Conservation (phyloP, 345 rosid genomes). For the Acer negundo region DNA sequence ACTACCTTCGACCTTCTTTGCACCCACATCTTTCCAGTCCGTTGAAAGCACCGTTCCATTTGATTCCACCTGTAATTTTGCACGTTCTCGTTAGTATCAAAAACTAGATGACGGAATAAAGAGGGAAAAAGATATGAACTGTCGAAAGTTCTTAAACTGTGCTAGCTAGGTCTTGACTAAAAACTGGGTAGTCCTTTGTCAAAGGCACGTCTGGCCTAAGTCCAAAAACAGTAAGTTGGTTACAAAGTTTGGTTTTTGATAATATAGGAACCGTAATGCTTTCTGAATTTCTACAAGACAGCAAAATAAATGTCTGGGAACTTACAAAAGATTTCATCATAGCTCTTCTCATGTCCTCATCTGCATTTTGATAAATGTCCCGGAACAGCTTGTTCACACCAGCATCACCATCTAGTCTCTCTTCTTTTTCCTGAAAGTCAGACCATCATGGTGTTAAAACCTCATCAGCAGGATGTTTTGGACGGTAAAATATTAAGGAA, state of each 20-base stretch:
- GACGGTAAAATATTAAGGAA: background rate
- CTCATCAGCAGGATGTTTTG: background rate
- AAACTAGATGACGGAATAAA: background rate
- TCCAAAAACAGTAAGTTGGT: background rate
- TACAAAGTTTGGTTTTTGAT: background rate
- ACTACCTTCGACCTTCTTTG: conserved; percentile 76
- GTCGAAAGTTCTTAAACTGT: background rate
- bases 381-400: conserved; percentile 74
- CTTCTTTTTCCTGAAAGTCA: conserved; percentile 68
- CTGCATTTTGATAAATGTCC: conserved; percentile 59
- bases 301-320: background rate
- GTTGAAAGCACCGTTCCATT: conserved; percentile 81
- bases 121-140: background rate
- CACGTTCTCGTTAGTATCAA: background rate
- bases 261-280: background rate
- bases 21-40: conserved; percentile 82
- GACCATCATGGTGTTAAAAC: background rate
- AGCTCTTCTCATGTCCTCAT: conserved; percentile 76
- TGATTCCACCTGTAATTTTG: conserved; percentile 59
- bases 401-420: conserved; percentile 84
- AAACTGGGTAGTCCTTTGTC: background rate
- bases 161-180: background rate
- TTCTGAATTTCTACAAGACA: background rate
- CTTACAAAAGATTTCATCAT: conserved; percentile 80
- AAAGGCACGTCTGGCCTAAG: background rate